These are phyloP conservation scores for Rosa hybrid DNA, from an alignment of 331 rosid genomes.

Conservation along the genomic window DNA sequence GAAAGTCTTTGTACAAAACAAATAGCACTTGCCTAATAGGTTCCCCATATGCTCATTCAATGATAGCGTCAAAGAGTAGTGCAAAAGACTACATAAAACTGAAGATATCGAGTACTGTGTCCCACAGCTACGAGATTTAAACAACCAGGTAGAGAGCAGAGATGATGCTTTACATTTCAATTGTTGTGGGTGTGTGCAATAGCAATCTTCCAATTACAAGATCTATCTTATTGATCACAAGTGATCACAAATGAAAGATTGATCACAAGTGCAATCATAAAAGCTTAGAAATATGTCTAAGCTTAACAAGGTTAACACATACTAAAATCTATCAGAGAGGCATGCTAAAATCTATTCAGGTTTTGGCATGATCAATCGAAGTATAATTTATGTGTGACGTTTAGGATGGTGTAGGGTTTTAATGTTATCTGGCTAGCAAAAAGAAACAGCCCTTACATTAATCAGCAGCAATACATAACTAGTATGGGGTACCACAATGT, in stretches of 20 bases:
- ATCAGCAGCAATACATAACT: neutral
- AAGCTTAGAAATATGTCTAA: too few relatives aligned
- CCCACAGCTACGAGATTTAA: neutral
- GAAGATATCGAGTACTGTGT: neutral
- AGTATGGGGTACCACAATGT: neutral
- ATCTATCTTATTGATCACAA: neutral
- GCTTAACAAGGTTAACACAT: too few relatives aligned
- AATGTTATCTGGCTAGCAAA: neutral
- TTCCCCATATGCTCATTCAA: neutral
- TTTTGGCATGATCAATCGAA: neutral
- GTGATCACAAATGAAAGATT: too few relatives aligned
- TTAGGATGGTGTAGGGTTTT: neutral
- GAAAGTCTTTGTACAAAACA: neutral
- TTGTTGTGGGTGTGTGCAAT: neutral
- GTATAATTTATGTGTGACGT: neutral
- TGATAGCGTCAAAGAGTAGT: neutral
- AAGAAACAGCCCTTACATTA: neutral
- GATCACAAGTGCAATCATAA: too few relatives aligned
- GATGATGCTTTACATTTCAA: neutral
- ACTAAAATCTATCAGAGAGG: neutral
- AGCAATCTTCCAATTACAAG: neutral
- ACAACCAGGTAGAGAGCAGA: neutral
- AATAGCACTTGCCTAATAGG: neutral
- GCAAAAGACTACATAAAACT: neutral
- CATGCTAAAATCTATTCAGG: neutral